Conservation (phyloP, 345 rosid species). For the Acer yangbiense region DNA sequence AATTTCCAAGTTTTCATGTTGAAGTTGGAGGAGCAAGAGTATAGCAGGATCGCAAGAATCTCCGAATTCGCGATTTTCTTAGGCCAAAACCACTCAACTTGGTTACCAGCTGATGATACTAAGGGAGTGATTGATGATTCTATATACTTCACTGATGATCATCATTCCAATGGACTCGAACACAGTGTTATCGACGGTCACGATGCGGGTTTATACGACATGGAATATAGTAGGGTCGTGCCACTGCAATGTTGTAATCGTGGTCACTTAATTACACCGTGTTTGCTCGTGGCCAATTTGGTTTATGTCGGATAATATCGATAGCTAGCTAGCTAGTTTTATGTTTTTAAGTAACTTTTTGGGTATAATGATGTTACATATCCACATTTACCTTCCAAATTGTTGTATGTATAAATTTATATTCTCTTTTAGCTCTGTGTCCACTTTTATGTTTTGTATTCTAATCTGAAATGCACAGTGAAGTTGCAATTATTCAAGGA, state of each 20-base stretch:
- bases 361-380: too few species aligned
- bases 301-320: background rate
- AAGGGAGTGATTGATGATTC: too few species aligned
- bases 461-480: too few species aligned
- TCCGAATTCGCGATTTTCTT: background rate
- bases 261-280: background rate
- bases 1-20: background rate
- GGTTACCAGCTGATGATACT: background rate
- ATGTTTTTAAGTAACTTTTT: too few species aligned
- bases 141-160: conserved; percentile 5
- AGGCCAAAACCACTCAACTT: background rate
- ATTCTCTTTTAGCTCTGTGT: too few species aligned
- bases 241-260: background rate
- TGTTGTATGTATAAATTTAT: too few species aligned
- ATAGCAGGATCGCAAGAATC: too few species aligned
- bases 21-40: background rate
- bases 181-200: background rate
- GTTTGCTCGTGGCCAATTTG: background rate
- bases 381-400: too few species aligned
- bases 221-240: background rate
- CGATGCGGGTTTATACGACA: background rate
- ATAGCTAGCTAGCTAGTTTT: too few species aligned
- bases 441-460: too few species aligned
- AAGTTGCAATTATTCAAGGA: too few species aligned
- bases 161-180: too few species aligned